Conservation (phyloP, 2,329 filamentous ascomycete species). For the Didymella arachidicola region DNA sequence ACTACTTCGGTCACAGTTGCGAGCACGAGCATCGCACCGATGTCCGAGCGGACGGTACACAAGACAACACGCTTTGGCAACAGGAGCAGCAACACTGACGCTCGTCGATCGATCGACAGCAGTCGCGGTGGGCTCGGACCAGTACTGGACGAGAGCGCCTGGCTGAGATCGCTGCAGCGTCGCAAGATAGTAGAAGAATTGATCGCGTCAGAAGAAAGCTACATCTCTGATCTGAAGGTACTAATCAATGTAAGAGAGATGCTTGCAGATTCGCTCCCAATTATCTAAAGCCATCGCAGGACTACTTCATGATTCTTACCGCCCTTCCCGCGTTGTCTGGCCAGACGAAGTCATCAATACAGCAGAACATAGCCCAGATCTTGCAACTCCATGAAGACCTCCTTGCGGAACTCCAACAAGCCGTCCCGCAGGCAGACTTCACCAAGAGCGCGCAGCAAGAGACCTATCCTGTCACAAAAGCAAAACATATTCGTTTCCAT, state of each 20-base stretch:
- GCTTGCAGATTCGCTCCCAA: too few species aligned
- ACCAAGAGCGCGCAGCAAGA: constrained; percentile 49
- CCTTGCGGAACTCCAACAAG: constrained; percentile 74
- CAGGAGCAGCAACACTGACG: constrained; percentile 66
- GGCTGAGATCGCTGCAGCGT: constrained; percentile 75
- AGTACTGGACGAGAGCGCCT: constrained; percentile 71
- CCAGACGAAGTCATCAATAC: constrained; percentile 74
- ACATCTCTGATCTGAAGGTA: constrained; percentile 86
- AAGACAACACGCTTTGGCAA: constrained; percentile 66
- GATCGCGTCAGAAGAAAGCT: constrained; percentile 84
- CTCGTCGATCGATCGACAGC: constrained; percentile 69
- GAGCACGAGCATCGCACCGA: constrained; percentile 72
- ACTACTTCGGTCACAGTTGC: constrained; percentile 81
- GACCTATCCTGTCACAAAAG: constrained; percentile 42
- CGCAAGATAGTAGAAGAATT: constrained; percentile 85
- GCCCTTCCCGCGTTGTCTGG: constrained; percentile 72
- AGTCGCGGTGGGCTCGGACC: constrained; percentile 55
- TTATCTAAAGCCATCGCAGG: constrained; percentile 35
- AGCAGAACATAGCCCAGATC: constrained; percentile 80
- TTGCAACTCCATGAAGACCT: constrained; percentile 84
- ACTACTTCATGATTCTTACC: constrained; percentile 67
- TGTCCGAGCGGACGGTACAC: constrained; percentile 65
- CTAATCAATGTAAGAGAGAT: constrained; percentile 75
- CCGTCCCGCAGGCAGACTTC: constrained; percentile 70
- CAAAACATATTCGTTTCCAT: constrained; percentile 58